phyloP scores from a whole-genome alignment of 2,329 filamentous ascomycete genomes.

The Aspergillus neotritici region DNA sequence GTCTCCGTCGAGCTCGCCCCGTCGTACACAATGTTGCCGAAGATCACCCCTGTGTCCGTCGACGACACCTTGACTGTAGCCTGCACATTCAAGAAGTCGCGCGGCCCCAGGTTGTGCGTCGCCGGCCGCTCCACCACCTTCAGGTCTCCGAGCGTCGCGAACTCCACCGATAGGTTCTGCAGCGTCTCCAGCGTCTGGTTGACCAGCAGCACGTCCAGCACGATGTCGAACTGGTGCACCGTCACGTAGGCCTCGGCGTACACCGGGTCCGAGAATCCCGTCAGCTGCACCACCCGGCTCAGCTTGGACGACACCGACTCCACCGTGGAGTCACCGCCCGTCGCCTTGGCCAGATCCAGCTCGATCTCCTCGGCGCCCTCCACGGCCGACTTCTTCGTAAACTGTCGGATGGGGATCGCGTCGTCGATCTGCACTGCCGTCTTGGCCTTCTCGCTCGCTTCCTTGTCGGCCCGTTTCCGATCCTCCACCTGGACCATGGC shows the following conservation, averaged over 20 bases:
- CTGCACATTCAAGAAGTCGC: constrained; percentile 97
- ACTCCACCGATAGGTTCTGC: constrained; percentile 95
- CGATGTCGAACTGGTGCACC: constrained; percentile 97
- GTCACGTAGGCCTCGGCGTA: constrained; percentile 99
- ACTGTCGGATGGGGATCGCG: constrained; percentile 83
- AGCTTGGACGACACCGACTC: constrained; percentile 92
- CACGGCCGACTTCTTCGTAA: constrained; percentile 80
- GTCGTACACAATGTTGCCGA: constrained; percentile 97
- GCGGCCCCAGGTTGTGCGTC: constrained; percentile 88
- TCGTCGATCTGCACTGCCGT: constrained; percentile 93
- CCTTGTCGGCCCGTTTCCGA: constrained; percentile 94
- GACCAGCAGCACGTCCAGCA: constrained; percentile 90
- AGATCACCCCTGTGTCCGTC: constrained; percentile 96
- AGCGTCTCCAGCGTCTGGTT: constrained; percentile 96
- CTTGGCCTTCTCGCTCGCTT: constrained; percentile 87
- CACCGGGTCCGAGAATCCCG: constrained; percentile 94
- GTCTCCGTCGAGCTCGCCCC: constrained; percentile 86
- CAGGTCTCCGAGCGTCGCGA: constrained; percentile 93
- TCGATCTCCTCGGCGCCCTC: constrained; percentile 83
- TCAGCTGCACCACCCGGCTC: constrained; percentile 91
- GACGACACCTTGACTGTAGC: constrained; percentile 98
- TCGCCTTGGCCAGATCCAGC: constrained; percentile 86
- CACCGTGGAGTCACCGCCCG: constrained; percentile 74
- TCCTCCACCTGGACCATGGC: constrained; percentile 97
- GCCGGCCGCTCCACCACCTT: constrained; percentile 97